Conservation (phyloP, 306 rosid species). For the Casuarina equisetifolia region DNA sequence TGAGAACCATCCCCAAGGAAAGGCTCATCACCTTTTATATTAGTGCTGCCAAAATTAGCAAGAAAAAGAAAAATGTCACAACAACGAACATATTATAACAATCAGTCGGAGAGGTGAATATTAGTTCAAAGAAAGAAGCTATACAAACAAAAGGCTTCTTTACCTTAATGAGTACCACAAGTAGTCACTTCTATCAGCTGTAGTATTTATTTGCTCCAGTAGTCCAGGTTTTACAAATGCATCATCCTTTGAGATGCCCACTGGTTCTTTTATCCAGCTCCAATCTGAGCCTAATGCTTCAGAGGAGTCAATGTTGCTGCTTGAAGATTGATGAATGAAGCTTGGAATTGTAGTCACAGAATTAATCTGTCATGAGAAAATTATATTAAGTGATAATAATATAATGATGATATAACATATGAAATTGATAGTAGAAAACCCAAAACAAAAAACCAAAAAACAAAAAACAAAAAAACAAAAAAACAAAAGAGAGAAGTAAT, state of each 20-base stretch:
- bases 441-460: not conserved
- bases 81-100: slow-evolving; percentile 16
- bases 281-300: slow-evolving; percentile 55
- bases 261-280: slow-evolving; percentile 89
- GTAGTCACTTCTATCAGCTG: slow-evolving; percentile 91
- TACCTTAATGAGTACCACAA: slow-evolving; percentile 94
- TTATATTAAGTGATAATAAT: not conserved
- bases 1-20: slow-evolving; percentile 47
- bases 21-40: slow-evolving; percentile 42
- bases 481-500: not conserved
- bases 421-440: not conserved
- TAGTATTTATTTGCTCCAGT: slow-evolving; percentile 84
- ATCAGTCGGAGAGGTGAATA: slow-evolving; percentile 9
- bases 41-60: slow-evolving; percentile 42
- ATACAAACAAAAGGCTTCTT: slow-evolving; percentile 11
- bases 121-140: slow-evolving; percentile 20
- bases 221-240: slow-evolving; percentile 70
- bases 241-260: slow-evolving; percentile 75
- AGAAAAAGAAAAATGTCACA: slow-evolving; percentile 2
- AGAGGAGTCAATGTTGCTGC: slow-evolving; percentile 44
- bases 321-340: slow-evolving; percentile 53
- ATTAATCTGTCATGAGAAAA: slow-evolving; percentile 60
- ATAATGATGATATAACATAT: not conserved
- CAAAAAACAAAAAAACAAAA: not conserved
- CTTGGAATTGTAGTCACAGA: slow-evolving; percentile 57